These are phyloP conservation scores for Tremellales sp. DNA, from an alignment of 1,284 basidiomycete genomes.

Conservation along the genomic window DNA sequence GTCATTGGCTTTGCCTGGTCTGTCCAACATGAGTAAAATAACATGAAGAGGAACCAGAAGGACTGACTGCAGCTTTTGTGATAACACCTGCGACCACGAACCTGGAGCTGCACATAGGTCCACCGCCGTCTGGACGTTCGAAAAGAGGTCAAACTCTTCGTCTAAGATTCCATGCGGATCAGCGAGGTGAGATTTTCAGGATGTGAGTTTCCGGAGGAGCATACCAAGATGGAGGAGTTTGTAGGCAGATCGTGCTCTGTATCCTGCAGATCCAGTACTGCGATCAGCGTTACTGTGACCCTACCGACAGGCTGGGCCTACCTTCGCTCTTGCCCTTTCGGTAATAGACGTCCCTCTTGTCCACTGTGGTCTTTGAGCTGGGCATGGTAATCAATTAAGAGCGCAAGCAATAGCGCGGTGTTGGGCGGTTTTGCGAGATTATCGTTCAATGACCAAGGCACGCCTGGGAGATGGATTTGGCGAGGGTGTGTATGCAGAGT, in stretches of 20 bases:
- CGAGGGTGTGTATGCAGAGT: background rate
- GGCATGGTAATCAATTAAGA: slow-evolving; percentile 43
- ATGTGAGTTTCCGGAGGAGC: too few species aligned
- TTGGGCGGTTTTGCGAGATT: background rate
- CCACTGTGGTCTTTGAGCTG: slow-evolving; percentile 44
- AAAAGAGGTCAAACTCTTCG: slow-evolving; percentile 55
- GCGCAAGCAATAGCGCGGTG: slow-evolving; percentile 26
- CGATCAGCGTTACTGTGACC: background rate
- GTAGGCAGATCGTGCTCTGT: slow-evolving; percentile 57
- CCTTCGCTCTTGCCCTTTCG: slow-evolving; percentile 47
- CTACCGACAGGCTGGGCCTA: slow-evolving; percentile 4
- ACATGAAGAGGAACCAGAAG: slow-evolving; percentile 9
- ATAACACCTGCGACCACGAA: slow-evolving; percentile 48
- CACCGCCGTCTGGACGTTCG: slow-evolving; percentile 50
- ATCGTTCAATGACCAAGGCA: background rate
- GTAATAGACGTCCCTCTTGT: slow-evolving; percentile 56
- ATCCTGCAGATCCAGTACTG: slow-evolving; percentile 38
- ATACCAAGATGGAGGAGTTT: slow-evolving; percentile 51
- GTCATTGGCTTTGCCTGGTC: slow-evolving; percentile 11
- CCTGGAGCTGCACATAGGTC: slow-evolving; percentile 59
- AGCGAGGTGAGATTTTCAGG: slow-evolving; percentile 7
- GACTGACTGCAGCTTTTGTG: slow-evolving; percentile 46
- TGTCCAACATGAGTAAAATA: background rate
- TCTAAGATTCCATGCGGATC: too few species aligned
- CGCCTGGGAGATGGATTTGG: slow-evolving; percentile 2